phyloP scores from a whole-genome alignment of 106 monocot species.

The Posidonia australis region DNA sequence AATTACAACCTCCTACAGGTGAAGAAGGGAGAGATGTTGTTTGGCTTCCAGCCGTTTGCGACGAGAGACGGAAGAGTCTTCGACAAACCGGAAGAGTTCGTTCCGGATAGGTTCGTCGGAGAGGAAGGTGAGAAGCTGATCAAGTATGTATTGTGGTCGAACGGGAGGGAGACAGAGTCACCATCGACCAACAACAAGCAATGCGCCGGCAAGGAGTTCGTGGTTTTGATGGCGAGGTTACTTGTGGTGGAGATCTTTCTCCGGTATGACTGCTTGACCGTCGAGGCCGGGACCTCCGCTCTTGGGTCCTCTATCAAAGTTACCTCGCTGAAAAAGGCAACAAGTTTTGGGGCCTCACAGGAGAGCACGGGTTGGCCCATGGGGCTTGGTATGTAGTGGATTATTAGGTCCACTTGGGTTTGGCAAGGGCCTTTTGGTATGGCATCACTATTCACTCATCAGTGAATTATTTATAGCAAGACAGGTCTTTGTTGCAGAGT shows the following conservation, averaged over 20 bases:
- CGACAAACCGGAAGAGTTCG: slow-evolving; percentile 59
- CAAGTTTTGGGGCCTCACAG: too few relatives aligned
- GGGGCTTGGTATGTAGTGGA: too few relatives aligned
- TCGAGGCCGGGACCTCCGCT: slow-evolving; percentile 26
- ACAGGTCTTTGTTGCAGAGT: too few relatives aligned
- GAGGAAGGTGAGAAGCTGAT: slow-evolving; percentile 45
- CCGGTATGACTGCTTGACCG: slow-evolving; percentile 66
- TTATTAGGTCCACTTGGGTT: neutral
- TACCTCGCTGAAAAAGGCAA: slow-evolving; percentile 15
- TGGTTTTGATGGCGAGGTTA: slow-evolving; percentile 53
- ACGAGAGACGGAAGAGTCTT: slow-evolving; percentile 77
- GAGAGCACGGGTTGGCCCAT: neutral
- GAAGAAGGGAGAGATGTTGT: slow-evolving; percentile 65
- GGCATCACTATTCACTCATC: too few relatives aligned
- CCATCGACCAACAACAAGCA: slow-evolving; percentile 75
- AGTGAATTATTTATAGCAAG: too few relatives aligned
- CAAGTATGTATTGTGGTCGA: slow-evolving; percentile 72
- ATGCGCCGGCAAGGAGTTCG: slow-evolving; percentile 95
- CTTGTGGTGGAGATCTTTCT: slow-evolving; percentile 62
- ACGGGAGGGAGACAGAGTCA: slow-evolving; percentile 72
- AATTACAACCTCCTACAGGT: slow-evolving; percentile 18
- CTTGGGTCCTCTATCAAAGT: slow-evolving; percentile 4
- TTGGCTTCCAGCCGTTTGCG: slow-evolving; percentile 93
- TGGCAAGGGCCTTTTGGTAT: too few relatives aligned
- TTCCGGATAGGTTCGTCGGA: slow-evolving; percentile 70